phyloP scores from a whole-genome alignment of 768 basidiomycete genomes.

The Symmetrospora coprosmae region DNA sequence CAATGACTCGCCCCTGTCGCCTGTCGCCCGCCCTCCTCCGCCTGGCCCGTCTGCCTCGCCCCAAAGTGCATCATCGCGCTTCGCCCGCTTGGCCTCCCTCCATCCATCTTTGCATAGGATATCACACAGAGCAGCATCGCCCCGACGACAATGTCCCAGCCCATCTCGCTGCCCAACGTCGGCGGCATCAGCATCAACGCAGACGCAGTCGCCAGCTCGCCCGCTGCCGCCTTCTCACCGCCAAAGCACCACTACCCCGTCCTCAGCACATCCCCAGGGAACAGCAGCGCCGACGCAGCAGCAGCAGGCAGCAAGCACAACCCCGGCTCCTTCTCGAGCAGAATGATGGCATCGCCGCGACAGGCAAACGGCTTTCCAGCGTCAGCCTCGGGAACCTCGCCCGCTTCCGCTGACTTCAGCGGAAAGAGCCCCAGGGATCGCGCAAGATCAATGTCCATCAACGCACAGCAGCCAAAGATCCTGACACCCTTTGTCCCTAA shows the following conservation, averaged over 20 bases:
- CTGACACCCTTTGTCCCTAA: constrained; percentile 45
- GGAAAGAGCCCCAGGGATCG: constrained; percentile 3
- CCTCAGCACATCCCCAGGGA: background rate
- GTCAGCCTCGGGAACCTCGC: background rate
- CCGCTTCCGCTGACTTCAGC: background rate
- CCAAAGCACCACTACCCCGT: constrained; percentile 17
- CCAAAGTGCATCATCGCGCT: no score
- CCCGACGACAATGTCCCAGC: background rate
- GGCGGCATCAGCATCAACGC: background rate
- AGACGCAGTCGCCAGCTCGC: background rate
- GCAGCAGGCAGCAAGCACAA: background rate
- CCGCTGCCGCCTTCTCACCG: constrained; percentile 3
- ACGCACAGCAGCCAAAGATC: constrained; percentile 38
- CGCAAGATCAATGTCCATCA: constrained; percentile 6
- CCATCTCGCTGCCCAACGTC: constrained; percentile 18
- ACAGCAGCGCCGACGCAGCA: background rate
- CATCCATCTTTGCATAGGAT: background rate
- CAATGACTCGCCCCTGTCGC: no score
- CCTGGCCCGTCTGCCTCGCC: no score
- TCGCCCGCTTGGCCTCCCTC: background rate
- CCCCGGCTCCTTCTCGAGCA: background rate
- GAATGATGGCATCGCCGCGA: background rate
- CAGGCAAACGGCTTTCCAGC: background rate
- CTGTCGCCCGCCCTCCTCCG: no score
- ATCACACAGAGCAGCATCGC: background rate